phyloP scores from a whole-genome alignment of 176 grass and related monocot genomes.

The Poa annua region DNA sequence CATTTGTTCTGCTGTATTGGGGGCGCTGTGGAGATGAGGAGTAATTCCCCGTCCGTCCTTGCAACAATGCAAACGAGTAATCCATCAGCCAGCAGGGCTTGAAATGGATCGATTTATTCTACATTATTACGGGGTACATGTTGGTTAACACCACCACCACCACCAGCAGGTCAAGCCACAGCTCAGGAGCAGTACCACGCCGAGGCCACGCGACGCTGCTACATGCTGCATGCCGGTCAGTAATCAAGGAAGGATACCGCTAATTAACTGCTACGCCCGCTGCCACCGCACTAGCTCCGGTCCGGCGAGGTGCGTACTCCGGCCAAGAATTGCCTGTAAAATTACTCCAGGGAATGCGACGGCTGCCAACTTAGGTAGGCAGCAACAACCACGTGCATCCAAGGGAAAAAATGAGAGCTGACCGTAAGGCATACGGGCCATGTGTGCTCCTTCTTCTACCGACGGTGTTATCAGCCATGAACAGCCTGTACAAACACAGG shows the following conservation, averaged over 20 bases:
- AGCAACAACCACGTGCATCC: neutral
- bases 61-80: too few species aligned
- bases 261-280: slow-evolving; percentile 13
- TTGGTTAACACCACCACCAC: too few species aligned
- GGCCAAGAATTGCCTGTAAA: neutral
- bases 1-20: too few species aligned
- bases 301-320: neutral
- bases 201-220: neutral
- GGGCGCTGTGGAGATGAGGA: too few species aligned
- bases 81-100: too few species aligned
- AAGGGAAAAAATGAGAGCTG: neutral
- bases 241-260: slow-evolving; percentile 2
- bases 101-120: too few species aligned
- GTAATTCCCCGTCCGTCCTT: too few species aligned
- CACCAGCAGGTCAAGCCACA: too few species aligned
- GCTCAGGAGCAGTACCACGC: neutral
- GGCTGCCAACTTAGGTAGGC: neutral
- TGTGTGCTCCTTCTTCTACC: neutral
- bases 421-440: neutral
- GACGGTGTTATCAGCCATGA: too few species aligned
- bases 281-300: slow-evolving; percentile 6
- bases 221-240: neutral
- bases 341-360: slow-evolving; percentile 13
- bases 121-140: too few species aligned
- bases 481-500: too few species aligned